phyloP scores from a whole-genome alignment of 257 asterid genomes.

The Datura wrightii region DNA sequence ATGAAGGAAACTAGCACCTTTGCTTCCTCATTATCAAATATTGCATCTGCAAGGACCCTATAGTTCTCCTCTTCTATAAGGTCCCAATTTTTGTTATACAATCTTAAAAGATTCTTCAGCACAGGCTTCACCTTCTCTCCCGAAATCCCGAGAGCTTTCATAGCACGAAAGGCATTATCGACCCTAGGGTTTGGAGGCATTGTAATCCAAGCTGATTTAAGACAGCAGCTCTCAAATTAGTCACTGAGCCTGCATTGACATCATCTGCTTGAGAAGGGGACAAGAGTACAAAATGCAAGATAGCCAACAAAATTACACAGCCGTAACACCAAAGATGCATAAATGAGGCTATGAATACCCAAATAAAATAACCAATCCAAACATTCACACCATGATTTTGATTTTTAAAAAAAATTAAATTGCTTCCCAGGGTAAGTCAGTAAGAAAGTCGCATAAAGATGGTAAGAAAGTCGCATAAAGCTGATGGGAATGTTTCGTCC shows the following conservation, averaged over 20 bases:
- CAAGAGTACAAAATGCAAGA: background rate
- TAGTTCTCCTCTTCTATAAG: constrained; percentile 81
- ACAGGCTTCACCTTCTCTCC: constrained; percentile 75
- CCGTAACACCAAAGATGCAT: constrained; percentile 2
- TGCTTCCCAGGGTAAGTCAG: background rate
- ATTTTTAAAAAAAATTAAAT: background rate
- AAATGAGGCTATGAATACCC: constrained; percentile 10
- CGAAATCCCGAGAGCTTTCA: constrained; percentile 69
- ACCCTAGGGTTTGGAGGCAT: constrained; percentile 59
- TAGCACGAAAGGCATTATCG: constrained; percentile 66
- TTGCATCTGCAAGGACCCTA: constrained; percentile 83
- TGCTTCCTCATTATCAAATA: constrained; percentile 66
- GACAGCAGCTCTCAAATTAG: constrained; percentile 10
- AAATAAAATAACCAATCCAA: constrained; percentile 8
- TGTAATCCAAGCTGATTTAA: constrained; percentile 30
- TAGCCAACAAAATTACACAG: constrained; percentile 3
- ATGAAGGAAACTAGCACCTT: constrained; percentile 43
- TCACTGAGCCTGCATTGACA: constrained; percentile 27
- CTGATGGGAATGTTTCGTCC: constrained; percentile 16
- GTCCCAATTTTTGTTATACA: constrained; percentile 75
- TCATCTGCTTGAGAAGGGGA: constrained; percentile 20
- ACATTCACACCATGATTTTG: background rate
- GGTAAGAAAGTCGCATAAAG: background rate
- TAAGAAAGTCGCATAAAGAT: background rate
- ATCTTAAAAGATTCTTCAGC: constrained; percentile 64